phyloP scores from a whole-genome alignment of 805 yeast species.

The Candida maltosa region DNA sequence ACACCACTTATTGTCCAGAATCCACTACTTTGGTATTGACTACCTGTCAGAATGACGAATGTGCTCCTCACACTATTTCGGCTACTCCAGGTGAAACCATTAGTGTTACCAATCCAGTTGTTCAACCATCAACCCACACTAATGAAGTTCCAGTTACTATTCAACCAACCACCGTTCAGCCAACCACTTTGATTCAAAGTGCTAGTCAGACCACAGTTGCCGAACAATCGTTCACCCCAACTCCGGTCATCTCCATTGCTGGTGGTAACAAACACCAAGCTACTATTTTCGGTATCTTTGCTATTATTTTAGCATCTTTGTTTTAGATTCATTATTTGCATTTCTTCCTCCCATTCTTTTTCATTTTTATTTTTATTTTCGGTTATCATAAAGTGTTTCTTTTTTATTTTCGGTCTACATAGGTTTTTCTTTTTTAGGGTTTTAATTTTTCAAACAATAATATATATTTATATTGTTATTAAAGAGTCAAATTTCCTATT shows the following conservation, averaged over 20 bases:
- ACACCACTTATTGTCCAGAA: slow-evolving; percentile 66
- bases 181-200: neutral
- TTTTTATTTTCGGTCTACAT: neutral
- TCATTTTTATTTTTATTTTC: neutral
- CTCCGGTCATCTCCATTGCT: slow-evolving; percentile 9
- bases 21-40: slow-evolving; percentile 61
- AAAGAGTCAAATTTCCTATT: neutral
- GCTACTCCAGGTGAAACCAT: slow-evolving; percentile 72
- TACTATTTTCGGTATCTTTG: slow-evolving; percentile 35
- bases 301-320: slow-evolving; percentile 10
- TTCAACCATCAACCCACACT: neutral
- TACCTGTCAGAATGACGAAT: slow-evolving; percentile 23
- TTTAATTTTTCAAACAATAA: neutral
- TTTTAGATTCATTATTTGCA: neutral
- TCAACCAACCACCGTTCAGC: slow-evolving; percentile 5
- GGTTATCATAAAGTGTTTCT: neutral
- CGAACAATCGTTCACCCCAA: slow-evolving; percentile 7
- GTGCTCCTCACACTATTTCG: slow-evolving; percentile 47
- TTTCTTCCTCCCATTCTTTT: neutral
- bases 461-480: neutral
- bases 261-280: slow-evolving; percentile 29
- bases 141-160: slow-evolving; percentile 40
- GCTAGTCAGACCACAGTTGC: slow-evolving; percentile 10
- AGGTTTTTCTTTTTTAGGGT: neutral
- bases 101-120: slow-evolving; percentile 68